A percentile compares a stretch with the other conserved stretches of the same genome.
These are phyloP conservation scores for Onygenales sp. DNA, from an alignment of 2,329 filamentous ascomycete species.

Conservation along the genomic window DNA sequence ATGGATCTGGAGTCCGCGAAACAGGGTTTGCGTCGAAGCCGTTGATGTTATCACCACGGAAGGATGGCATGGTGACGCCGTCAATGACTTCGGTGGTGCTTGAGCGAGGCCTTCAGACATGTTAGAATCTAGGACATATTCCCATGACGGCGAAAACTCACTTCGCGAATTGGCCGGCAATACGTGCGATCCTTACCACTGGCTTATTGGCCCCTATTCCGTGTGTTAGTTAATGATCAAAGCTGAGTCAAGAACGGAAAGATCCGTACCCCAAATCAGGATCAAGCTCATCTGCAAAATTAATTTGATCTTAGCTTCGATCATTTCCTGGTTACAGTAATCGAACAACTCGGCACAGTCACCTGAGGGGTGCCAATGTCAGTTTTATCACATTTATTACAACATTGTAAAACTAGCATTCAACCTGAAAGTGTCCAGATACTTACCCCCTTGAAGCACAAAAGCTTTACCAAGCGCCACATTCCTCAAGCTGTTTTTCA, in stretches of 20 bases:
- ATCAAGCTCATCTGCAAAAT: slow-evolving; percentile 95
- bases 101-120: slow-evolving; percentile 54
- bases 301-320: slow-evolving; percentile 94
- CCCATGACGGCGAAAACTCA: slow-evolving; percentile 10
- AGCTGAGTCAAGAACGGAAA: slow-evolving; percentile 25
- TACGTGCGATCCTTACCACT: slow-evolving; percentile 87
- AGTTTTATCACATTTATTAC: not conserved
- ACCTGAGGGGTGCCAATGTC: slow-evolving; percentile 16
- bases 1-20: slow-evolving; percentile 72
- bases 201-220: slow-evolving; percentile 52
- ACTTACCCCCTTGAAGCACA: slow-evolving; percentile 73
- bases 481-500: slow-evolving; percentile 71
- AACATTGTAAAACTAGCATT: not conserved
- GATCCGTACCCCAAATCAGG: slow-evolving; percentile 66
- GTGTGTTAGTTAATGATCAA: slow-evolving; percentile 1
- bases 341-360: slow-evolving; percentile 97
- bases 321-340: slow-evolving; percentile 81
- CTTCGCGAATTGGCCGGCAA: slow-evolving; percentile 97
- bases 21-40: slow-evolving; percentile 59
- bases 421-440: not conserved
- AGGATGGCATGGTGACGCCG: slow-evolving; percentile 74
- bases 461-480: slow-evolving; percentile 88
- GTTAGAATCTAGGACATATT: not conserved
- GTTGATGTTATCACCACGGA: slow-evolving; percentile 92
- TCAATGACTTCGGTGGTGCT: slow-evolving; percentile 76